These are phyloP conservation scores for Rubia tinctorum DNA, from an alignment of 305 asterid species.

Conservation along the genomic window DNA sequence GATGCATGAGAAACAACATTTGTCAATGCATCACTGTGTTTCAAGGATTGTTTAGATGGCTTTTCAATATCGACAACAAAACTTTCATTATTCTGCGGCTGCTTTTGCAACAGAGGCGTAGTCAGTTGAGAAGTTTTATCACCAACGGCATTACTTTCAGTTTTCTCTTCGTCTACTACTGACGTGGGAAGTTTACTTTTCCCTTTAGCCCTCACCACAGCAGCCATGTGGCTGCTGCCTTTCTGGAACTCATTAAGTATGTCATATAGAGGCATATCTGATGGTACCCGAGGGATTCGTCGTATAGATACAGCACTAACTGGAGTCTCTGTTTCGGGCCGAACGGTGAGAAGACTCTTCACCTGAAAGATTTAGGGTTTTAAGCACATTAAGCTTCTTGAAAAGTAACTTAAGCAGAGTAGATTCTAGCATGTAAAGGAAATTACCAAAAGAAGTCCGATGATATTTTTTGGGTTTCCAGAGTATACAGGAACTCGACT, in stretches of 20 bases:
- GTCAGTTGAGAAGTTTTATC: slow-evolving; percentile 34
- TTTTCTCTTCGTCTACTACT: slow-evolving; percentile 36
- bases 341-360: slow-evolving; percentile 84
- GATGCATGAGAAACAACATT: slow-evolving; percentile 30
- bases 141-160: slow-evolving; percentile 37
- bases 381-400: not conserved
- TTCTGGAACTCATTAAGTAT: slow-evolving; percentile 86
- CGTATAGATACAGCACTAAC: slow-evolving; percentile 84
- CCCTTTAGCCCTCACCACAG: slow-evolving; percentile 69
- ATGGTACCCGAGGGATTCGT: slow-evolving; percentile 88
- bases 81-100: slow-evolving; percentile 37
- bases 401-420: not conserved
- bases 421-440: slow-evolving; percentile 8
- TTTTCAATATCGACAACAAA: slow-evolving; percentile 65
- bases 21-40: slow-evolving; percentile 33
- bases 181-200: slow-evolving; percentile 47
- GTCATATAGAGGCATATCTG: slow-evolving; percentile 93
- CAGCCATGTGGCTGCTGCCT: slow-evolving; percentile 97
- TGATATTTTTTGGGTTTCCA: slow-evolving; percentile 64
- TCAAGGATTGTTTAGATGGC: slow-evolving; percentile 36
- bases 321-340: slow-evolving; percentile 91
- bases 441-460: slow-evolving; percentile 81
- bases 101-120: slow-evolving; percentile 51
- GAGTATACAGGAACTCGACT: slow-evolving; percentile 90
- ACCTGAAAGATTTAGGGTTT: slow-evolving; percentile 37